Evolutionary conservation across 352 stramenopile species (phyloP).

Genomic region (Phytophthora podocarpi): DNA sequence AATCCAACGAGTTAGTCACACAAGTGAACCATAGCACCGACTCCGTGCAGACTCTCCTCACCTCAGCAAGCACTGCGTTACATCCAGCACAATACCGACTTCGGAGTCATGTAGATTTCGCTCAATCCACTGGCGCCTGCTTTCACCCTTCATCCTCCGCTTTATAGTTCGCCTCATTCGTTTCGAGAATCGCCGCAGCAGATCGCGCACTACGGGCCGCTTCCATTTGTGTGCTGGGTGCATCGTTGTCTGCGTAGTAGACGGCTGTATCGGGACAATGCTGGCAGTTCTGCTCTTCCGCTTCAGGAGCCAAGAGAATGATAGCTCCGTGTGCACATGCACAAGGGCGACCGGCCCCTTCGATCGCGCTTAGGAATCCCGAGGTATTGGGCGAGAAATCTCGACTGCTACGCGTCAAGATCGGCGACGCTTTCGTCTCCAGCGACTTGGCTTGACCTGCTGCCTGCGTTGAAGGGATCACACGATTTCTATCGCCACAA

Average conservation of each 20-base stretch:
- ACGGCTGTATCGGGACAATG: conserved; percentile 14
- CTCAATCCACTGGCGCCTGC: conserved; percentile 72
- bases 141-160: conserved; percentile 67
- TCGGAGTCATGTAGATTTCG: conserved; percentile 75
- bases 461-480: conserved; percentile 14
- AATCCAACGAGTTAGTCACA: neutral
- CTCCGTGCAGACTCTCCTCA: conserved; percentile 15
- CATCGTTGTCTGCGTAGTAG: neutral
- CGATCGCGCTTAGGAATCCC: conserved; percentile 25
- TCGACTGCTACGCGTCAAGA: too few relatives aligned
- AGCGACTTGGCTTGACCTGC: neutral
- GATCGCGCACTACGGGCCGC: conserved; percentile 12
- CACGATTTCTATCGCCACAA: conserved; percentile 23
- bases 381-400: conserved; percentile 13
- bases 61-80: conserved; percentile 60
- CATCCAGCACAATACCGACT: conserved; percentile 54
- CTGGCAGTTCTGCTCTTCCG: conserved; percentile 22
- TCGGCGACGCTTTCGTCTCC: too few relatives aligned
- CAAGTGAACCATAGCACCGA: too few relatives aligned
- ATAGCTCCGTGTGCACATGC: conserved; percentile 17
- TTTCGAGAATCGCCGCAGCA: conserved; percentile 21
- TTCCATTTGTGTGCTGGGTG: conserved; percentile 21
- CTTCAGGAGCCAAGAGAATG: conserved; percentile 19
- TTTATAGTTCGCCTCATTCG: conserved; percentile 51
- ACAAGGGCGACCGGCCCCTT: conserved; percentile 27